Evolutionary conservation across 2,329 filamentous ascomycete genomes (phyloP), one percentile per base, ranked within the genome.

Genomic region (Saccharata proteae): DNA sequence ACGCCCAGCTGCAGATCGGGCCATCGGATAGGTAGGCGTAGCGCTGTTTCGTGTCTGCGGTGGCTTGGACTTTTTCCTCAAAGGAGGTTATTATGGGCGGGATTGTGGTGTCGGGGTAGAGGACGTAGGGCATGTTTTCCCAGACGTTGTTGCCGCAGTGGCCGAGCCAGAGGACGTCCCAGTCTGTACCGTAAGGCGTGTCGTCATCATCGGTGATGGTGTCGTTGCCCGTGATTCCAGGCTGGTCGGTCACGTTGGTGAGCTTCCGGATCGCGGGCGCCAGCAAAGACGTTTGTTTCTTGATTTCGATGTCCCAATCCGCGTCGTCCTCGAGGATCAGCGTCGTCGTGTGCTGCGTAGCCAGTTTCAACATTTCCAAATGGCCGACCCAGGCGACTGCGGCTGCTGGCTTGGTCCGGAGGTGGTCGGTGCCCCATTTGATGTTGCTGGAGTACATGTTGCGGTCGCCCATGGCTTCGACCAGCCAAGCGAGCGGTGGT

Each of bases 1-100:
- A 40, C 11, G 38, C 38, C 5, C 30, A 40, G 11, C 29, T 40
- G 29, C 38, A 40, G 15, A 40, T 38, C 6, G 38, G 38, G 8
- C 35, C 35, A 5, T 27, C 28, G 4, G 33, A 27, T 18, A 30
- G 29, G 28, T 35, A 29, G 5, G 31, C 23, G 28, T 29, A 35
- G 10, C 33, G 33, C n/a, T 23, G 20, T 9, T 35, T 8, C 14
- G 32, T 29, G 22, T 35, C 32, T 30, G 5, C 22, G 33, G 3
- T 16, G 18, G 33, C n/a, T n/a, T n/a, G n/a, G n/a, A n/a, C n/a
- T n/a, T n/a, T n/a, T n/a, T n/a, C n/a, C n/a, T 35, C 33, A 15
- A 30, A 40, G 9, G 29, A 30, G n/a, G 15, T 22, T 13, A 38
- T 26, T 16, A 21, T 33, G 6, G 29, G 29, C 4, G 38, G 38